Evolutionary conservation across 495 filamentous ascomycete genomes (phyloP).

Genomic region (Chlorociboria aeruginascens): DNA sequence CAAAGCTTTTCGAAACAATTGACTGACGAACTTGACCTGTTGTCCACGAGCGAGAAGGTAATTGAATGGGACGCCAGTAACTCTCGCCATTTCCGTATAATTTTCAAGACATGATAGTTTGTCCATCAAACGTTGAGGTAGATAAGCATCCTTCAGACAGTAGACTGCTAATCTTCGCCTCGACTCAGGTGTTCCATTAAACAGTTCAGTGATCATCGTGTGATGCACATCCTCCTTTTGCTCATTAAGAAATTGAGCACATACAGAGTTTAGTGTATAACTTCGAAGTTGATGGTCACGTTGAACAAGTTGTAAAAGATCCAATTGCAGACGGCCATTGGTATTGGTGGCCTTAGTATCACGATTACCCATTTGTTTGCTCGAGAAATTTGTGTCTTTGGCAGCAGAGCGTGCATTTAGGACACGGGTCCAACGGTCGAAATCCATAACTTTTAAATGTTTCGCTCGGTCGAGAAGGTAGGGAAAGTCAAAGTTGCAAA

Average conservation of each 20-base stretch:
- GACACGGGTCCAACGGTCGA: constrained; percentile 78
- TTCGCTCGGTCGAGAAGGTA: constrained; percentile 87
- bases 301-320: constrained; percentile 86
- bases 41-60: constrained; percentile 86
- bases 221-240: constrained; percentile 99
- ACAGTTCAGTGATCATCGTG: constrained; percentile 97
- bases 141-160: constrained; percentile 94
- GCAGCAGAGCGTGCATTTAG: constrained; percentile 48
- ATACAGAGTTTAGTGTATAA: constrained; percentile 96
- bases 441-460: constrained; percentile 60
- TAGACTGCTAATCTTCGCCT: constrained; percentile 85
- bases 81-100: constrained; percentile 98
- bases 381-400: constrained; percentile 77
- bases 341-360: constrained; percentile 92
- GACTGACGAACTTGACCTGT: constrained; percentile 95
- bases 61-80: constrained; percentile 96
- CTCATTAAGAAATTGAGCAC: constrained; percentile 89
- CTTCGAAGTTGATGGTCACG: constrained; percentile 89
- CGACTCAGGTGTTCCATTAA: constrained; percentile 88
- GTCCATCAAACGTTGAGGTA: constrained; percentile 91
- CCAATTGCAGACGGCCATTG: constrained; percentile 84
- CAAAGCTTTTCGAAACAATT: constrained; percentile 87
- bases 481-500: constrained; percentile 96
- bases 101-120: constrained; percentile 96
- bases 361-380: constrained; percentile 97